phyloP scores from a whole-genome alignment of 768 basidiomycete species.

The Russula virescens region DNA sequence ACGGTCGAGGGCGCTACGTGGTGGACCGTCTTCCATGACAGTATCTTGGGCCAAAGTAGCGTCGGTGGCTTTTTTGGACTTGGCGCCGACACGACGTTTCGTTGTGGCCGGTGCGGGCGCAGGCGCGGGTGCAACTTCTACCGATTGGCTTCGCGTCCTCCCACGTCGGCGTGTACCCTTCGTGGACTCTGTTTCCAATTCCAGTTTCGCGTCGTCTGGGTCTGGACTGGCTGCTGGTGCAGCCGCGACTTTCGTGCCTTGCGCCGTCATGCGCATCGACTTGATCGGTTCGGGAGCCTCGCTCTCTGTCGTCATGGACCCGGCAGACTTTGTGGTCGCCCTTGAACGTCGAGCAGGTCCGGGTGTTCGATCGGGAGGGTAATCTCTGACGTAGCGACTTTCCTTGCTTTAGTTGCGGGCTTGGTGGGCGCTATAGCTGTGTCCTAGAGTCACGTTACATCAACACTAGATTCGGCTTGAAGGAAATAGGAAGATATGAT shows the following conservation, averaged over 20 bases:
- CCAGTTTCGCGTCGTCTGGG: conserved; percentile 7
- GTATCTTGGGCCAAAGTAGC: conserved; percentile 19
- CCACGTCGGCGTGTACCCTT: conserved; percentile 22
- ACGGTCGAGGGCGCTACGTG: conserved; percentile 1
- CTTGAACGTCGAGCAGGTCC: conserved; percentile 28
- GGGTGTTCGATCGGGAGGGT: conserved; percentile 8
- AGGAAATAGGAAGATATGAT: background rate
- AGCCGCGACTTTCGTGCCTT: conserved; percentile 5
- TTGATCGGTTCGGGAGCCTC: conserved; percentile 14
- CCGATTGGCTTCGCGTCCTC: conserved; percentile 17
- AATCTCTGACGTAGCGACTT: conserved; percentile 5
- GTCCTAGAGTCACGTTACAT: background rate
- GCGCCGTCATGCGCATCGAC: conserved; percentile 15
- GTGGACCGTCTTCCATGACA: conserved; percentile 9
- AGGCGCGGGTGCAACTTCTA: conserved; percentile 12
- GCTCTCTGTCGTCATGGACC: conserved; percentile 15
- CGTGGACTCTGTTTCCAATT: conserved; percentile 6
- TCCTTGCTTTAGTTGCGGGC: conserved; percentile 3
- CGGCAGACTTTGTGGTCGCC: conserved; percentile 24
- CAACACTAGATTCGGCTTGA: background rate
- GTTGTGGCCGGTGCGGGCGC: background rate
- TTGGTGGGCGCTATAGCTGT: background rate
- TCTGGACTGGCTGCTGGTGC: conserved; percentile 18
- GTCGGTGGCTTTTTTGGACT: conserved; percentile 24
- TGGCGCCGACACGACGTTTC: conserved; percentile 24